These are phyloP conservation scores for Anisodus acutangulus DNA, from an alignment of 257 asterid species.

Conservation along the genomic window DNA sequence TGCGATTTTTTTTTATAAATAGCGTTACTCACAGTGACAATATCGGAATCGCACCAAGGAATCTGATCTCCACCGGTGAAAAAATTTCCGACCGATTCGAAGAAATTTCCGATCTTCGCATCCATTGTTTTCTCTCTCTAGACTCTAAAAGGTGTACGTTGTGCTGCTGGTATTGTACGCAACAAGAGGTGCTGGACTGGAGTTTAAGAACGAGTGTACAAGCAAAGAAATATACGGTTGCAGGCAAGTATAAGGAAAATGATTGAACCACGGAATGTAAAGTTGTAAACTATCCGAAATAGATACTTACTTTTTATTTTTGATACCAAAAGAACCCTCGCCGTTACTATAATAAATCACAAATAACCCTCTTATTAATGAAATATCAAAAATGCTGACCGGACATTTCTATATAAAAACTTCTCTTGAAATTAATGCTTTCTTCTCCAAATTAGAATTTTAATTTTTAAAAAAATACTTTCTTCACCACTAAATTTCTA, in stretches of 20 bases:
- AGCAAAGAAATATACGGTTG: not conserved
- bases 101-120: conserved; percentile 57
- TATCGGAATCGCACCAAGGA: conserved; percentile 79
- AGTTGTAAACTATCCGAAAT: too few relatives aligned
- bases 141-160: not conserved
- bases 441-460: too few relatives aligned
- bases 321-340: too few relatives aligned
- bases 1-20: not conserved
- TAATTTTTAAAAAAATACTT: too few relatives aligned
- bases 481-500: too few relatives aligned
- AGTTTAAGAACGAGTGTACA: not conserved
- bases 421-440: too few relatives aligned
- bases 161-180: conserved; percentile 18
- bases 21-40: conserved; percentile 56
- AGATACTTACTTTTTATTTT: too few relatives aligned
- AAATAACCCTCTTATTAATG: too few relatives aligned
- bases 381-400: too few relatives aligned
- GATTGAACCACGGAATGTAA: too few relatives aligned
- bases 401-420: too few relatives aligned
- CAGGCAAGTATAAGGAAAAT: not conserved
- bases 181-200: not conserved
- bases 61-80: conserved; percentile 80
- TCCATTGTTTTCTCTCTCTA: conserved; percentile 51
- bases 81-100: conserved; percentile 65
- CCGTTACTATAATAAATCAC: too few relatives aligned